Conservation (phyloP, 2,329 filamentous ascomycete genomes). For the Capronia epimyces region DNA sequence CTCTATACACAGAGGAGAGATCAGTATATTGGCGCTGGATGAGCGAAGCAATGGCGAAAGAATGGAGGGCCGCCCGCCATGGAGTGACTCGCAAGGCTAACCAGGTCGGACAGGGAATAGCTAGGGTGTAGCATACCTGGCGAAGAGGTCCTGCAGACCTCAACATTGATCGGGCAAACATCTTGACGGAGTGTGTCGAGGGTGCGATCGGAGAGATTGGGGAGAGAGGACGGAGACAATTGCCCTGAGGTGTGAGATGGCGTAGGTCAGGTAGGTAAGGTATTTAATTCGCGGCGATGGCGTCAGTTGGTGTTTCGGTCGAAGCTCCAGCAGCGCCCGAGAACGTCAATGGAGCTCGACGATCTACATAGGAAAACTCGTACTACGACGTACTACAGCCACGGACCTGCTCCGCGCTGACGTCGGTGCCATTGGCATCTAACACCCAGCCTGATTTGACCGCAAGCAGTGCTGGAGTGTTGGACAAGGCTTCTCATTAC, state of each 20-base stretch:
- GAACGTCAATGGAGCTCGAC: not conserved
- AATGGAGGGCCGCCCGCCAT: not conserved
- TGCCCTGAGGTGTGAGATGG: not conserved
- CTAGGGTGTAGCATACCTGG: slow-evolving; percentile 46
- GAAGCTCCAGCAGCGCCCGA: not conserved
- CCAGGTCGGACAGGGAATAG: not conserved
- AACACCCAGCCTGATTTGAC: too few relatives aligned
- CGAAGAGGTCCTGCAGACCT: slow-evolving; percentile 60
- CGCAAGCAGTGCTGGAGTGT: too few relatives aligned
- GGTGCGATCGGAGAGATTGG: not conserved
- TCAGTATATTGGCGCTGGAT: slow-evolving; percentile 5
- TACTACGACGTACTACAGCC: too few relatives aligned
- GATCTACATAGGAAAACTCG: not conserved
- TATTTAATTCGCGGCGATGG: slow-evolving; percentile 4
- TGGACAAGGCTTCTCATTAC: too few relatives aligned
- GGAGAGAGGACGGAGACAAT: not conserved
- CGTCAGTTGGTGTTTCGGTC: not conserved
- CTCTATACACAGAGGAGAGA: slow-evolving; percentile 41
- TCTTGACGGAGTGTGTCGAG: slow-evolving; percentile 36
- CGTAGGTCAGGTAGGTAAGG: not conserved
- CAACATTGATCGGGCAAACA: slow-evolving; percentile 64
- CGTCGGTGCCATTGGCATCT: not conserved
- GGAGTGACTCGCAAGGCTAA: not conserved
- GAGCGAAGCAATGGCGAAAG: not conserved
- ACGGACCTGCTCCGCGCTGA: not conserved